Evolutionary conservation across 805 yeast species (phyloP), one percentile per base, ranked within the genome.

Genomic region (Yarrowia keelungensis): DNA sequence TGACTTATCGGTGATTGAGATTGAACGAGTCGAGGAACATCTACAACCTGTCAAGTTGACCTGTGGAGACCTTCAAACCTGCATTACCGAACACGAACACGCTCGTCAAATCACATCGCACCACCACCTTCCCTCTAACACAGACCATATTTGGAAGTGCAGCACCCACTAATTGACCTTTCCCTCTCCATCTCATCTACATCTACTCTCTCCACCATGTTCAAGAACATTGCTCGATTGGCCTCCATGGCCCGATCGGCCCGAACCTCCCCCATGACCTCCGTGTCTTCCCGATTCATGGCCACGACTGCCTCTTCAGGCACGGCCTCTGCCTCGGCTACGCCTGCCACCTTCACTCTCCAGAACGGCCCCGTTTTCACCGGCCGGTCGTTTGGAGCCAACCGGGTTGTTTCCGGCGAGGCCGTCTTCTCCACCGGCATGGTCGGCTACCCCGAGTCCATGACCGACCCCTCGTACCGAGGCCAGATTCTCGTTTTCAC

Each of bases 391-490:
- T 96, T 95, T 76, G 99, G 99, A 76, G 97, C 98, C 51, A 87
- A 92, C 79, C 89, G 89, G 73, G 91, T 93, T 72, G 87, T 92
- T 71, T 88, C 96, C 70, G 99, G 99, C 72, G 99, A 95, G 80
- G 97, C 97, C 39, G 99, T 96, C 54, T 95, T 95, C 83, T 92
- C 98, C 59, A 96, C 99, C 42, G 95, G 98, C 8, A 84, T 96
- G 79, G 99, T 95, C 12, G 99, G 99, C 19, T 95, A 95, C 80
- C 98, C 99, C 16, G 99, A 95, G 80, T 91, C 97, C 9, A 92
- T 95, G 96, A 95, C 99, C 26, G 99, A 95, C 79, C 99, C 99
- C 46, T 92, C 98, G 8, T 95, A 95, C 80, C 89, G 88, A 75
- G 99, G 99, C 65, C 99, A 95, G 82, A 95, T 95, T 74, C 86